These are phyloP conservation scores for Dictyostelium brefeldianum DNA, from an alignment of 78 protist species.

Conservation along the genomic window DNA sequence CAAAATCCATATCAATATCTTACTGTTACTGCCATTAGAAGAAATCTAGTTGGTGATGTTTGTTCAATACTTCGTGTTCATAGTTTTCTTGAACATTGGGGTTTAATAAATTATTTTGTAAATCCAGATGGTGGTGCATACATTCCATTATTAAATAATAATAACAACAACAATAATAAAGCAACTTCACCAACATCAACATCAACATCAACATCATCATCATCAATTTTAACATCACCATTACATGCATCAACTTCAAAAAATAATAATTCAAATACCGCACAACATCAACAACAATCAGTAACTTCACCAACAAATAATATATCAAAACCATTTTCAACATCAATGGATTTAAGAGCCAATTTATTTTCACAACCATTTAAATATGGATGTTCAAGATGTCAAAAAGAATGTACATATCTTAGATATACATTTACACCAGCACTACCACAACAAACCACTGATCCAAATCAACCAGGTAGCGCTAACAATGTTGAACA, in stretches of 20 bases:
- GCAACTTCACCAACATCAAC: neutral
- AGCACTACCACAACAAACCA: neutral
- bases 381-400: constrained; percentile 27
- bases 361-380: constrained; percentile 68
- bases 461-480: neutral
- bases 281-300: neutral
- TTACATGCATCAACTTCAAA: neutral
- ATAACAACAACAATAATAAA: neutral
- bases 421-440: constrained; percentile 22
- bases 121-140: constrained; percentile 73
- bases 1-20: constrained; percentile 79
- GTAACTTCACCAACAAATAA: neutral
- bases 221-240: neutral
- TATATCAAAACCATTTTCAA: neutral
- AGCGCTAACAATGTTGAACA: neutral
- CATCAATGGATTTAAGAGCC: constrained; percentile 36
- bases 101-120: constrained; percentile 69
- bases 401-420: constrained; percentile 32
- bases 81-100: constrained; percentile 86
- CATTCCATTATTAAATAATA: constrained; percentile 23
- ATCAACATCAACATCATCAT: neutral
- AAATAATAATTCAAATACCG: neutral
- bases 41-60: constrained; percentile 65
- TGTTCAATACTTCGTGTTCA: constrained; percentile 70
- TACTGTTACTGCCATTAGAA: constrained; percentile 59